Evolutionary conservation across 2,329 filamentous ascomycete genomes (phyloP).

Genomic region (Shiraia bambusicola): DNA sequence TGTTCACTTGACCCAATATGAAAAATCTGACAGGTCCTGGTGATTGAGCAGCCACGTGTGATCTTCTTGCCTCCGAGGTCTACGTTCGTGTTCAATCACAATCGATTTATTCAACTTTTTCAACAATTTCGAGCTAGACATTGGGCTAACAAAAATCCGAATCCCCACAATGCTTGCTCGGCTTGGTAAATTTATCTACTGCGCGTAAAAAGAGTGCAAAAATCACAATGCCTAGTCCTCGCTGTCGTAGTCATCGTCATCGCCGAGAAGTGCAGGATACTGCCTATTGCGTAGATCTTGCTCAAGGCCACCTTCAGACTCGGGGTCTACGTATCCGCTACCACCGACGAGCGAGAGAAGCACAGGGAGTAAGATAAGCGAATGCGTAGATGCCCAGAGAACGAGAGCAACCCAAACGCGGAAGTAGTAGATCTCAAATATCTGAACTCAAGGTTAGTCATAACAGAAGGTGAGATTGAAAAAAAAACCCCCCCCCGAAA

Average conservation of each 20-base stretch:
- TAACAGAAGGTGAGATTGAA: background rate
- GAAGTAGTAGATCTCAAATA: conserved; percentile 99
- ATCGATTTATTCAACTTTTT: no score
- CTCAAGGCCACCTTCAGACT: conserved; percentile 83
- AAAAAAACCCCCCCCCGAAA: background rate
- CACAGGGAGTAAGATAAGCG: conserved; percentile 88
- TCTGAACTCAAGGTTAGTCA: conserved; percentile 47
- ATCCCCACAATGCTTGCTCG: background rate
- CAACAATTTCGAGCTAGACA: no score
- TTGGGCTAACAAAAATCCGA: background rate
- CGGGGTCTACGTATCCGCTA: conserved; percentile 79
- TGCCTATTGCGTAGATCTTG: conserved; percentile 80
- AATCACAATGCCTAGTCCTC: conserved; percentile 24
- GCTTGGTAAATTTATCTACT: background rate
- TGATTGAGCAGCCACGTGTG: no score
- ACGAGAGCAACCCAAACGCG: conserved; percentile 93
- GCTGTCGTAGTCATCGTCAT: conserved; percentile 70
- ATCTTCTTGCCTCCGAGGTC: no score
- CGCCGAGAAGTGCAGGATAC: conserved; percentile 69
- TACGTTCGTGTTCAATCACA: no score
- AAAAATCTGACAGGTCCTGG: no score
- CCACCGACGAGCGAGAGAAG: conserved; percentile 84
- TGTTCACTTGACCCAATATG: no score
- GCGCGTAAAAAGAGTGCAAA: background rate
- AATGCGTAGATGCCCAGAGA: conserved; percentile 82